A percentile compares a stretch with the other conserved stretches of the same genome.
These are phyloP conservation scores for Huntiella bhutanensis DNA, from an alignment of 2,329 filamentous ascomycete genomes.

Conservation along the genomic window DNA sequence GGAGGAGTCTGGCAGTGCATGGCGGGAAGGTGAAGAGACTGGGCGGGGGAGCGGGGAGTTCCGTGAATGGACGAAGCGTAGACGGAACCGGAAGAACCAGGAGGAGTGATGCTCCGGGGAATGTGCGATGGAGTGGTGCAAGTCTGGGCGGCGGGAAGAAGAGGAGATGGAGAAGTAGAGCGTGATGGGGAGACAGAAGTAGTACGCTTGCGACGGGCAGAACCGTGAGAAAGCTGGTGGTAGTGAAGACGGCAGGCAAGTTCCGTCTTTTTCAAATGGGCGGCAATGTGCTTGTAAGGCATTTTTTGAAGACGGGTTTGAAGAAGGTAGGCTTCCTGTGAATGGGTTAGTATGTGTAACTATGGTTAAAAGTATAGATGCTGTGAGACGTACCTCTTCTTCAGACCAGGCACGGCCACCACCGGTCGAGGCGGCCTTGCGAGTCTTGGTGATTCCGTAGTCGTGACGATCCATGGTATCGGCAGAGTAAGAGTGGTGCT, in stretches of 20 bases:
- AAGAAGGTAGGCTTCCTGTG: slow-evolving; percentile 62
- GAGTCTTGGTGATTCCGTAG: slow-evolving; percentile 42
- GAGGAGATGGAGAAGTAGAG: slow-evolving; percentile 34
- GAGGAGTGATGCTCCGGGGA: slow-evolving; percentile 30
- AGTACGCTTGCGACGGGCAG: slow-evolving; percentile 59
- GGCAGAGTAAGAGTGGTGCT: slow-evolving; percentile 29
- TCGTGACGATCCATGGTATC: slow-evolving; percentile 39
- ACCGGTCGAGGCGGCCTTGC: slow-evolving; percentile 50
- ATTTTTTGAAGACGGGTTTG: slow-evolving; percentile 74
- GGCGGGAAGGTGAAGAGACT: slow-evolving; percentile 32
- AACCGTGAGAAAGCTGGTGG: slow-evolving; percentile 68
- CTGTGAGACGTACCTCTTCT: slow-evolving; percentile 45
- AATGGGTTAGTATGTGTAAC: not conserved
- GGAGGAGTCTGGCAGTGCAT: slow-evolving; percentile 20
- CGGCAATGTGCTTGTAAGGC: slow-evolving; percentile 79
- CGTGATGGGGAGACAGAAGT: slow-evolving; percentile 49
- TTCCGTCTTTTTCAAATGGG: slow-evolving; percentile 73
- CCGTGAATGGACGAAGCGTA: slow-evolving; percentile 24
- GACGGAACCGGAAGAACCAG: slow-evolving; percentile 24
- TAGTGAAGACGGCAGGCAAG: slow-evolving; percentile 74
- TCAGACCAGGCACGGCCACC: slow-evolving; percentile 71
- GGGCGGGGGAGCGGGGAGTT: slow-evolving; percentile 15
- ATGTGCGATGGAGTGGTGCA: slow-evolving; percentile 23
- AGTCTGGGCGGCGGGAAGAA: slow-evolving; percentile 22
- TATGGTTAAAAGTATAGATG: not conserved